A percentile compares a stretch with the other conserved stretches of the same genome.
Evolutionary conservation across 192 early-diverging fungal genomes (phyloP).

Genomic region (Jimgerdemannia flammicorona): DNA sequence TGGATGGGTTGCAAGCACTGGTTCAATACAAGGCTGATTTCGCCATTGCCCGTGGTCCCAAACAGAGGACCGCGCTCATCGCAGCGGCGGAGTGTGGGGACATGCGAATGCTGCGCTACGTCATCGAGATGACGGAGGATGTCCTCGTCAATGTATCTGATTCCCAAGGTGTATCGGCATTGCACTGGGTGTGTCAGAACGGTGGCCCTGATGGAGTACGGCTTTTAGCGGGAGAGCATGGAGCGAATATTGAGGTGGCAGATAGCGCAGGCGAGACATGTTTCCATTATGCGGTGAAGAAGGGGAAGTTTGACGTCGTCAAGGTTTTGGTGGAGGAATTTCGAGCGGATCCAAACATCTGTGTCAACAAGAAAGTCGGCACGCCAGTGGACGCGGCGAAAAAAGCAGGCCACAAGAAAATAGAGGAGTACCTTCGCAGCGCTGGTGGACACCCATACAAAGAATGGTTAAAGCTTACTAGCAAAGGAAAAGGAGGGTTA

Average conservation of each 20-base stretch:
- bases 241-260: slow-evolving; percentile 2
- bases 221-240: slow-evolving; percentile 12
- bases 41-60: slow-evolving; percentile 4
- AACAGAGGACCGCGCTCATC: slow-evolving; percentile 6
- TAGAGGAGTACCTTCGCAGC: background rate
- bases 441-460: slow-evolving; percentile 1
- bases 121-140: slow-evolving; percentile 5
- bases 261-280: slow-evolving; percentile 25
- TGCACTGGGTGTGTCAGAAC: slow-evolving; percentile 22
- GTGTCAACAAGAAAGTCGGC: slow-evolving; percentile 13
- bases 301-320: slow-evolving; percentile 10
- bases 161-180: slow-evolving; percentile 15
- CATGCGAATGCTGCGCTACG: slow-evolving; percentile 9
- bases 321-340: slow-evolving; percentile 17
- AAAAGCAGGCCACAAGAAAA: background rate
- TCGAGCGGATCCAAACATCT: slow-evolving; percentile 18
- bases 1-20: slow-evolving; percentile 20
- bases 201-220: slow-evolving; percentile 14
- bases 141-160: slow-evolving; percentile 7
- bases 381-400: slow-evolving; percentile 24
- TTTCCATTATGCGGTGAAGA: slow-evolving; percentile 23
- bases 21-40: slow-evolving; percentile 16
- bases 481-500: background rate
- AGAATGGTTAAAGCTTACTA: background rate
- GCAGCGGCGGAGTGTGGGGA: slow-evolving; percentile 16